Evolutionary conservation across 2,329 filamentous ascomycete genomes (phyloP).

Genomic region (Sclerotinia glacialis): DNA sequence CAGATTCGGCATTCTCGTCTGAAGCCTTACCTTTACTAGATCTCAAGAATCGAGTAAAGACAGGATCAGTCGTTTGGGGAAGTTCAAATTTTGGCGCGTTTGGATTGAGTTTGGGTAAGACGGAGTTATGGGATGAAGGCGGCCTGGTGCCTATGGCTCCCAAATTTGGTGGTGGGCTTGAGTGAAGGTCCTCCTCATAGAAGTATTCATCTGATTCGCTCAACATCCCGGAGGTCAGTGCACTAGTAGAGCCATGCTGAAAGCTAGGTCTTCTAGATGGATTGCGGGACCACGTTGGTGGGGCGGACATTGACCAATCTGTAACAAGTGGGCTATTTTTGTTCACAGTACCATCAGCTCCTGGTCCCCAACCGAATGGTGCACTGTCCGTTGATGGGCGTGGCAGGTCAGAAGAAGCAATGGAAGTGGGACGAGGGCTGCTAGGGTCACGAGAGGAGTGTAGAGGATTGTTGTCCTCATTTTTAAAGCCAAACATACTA

Average conservation of each 20-base stretch:
- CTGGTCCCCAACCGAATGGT: constrained; percentile 66
- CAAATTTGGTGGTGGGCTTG: constrained; percentile 53
- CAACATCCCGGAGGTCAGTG: constrained; percentile 57
- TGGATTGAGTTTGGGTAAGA: constrained; percentile 71
- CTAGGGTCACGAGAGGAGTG: constrained; percentile 55
- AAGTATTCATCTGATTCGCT: constrained; percentile 64
- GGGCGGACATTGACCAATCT: constrained; percentile 48
- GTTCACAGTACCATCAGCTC: constrained; percentile 48
- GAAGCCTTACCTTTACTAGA: constrained; percentile 43
- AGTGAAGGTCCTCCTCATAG: constrained; percentile 53
- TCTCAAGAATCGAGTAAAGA: constrained; percentile 54
- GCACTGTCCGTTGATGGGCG: constrained; percentile 76
- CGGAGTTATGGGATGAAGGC: constrained; percentile 45
- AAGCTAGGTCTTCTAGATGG: constrained; percentile 79
- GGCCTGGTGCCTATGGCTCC: constrained; percentile 80
- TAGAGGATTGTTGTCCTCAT: constrained; percentile 41
- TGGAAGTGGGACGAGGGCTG: constrained; percentile 65
- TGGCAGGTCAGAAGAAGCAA: constrained; percentile 67
- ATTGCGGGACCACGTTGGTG: constrained; percentile 67
- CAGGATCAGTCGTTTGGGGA: constrained; percentile 49
- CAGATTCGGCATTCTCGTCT: constrained; percentile 41
- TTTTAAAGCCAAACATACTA: constrained; percentile 52
- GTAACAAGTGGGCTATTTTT: constrained; percentile 51
- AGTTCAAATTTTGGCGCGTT: constrained; percentile 80
- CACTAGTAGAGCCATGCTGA: constrained; percentile 70